Evolutionary conservation across 2,329 filamentous ascomycete species (phyloP), one percentile per base, ranked within the genome.

Genomic region (Lasiodiplodia hormozganensis): DNA sequence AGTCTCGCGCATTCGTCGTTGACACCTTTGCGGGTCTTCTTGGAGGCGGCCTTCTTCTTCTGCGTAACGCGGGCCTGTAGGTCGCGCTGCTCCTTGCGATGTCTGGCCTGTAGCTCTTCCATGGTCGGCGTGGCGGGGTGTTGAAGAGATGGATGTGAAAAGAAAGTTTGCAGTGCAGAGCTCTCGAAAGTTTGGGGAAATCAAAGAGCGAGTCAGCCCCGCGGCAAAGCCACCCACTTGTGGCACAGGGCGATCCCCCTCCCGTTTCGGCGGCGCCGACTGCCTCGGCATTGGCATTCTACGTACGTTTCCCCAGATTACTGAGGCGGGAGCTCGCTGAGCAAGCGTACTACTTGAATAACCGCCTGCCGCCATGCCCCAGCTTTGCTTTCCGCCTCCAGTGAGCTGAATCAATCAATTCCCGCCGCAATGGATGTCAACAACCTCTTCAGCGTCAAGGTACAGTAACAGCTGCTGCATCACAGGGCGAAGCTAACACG

Each of bases 41-140:
- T 99, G 57, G 91, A 96, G 18, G 96, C 94, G 73, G 92, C 91
- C 85, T 97, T 98, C 85, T 97, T 99, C 86, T 97, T 98, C 82
- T 91, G 94, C 5, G 93, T 97, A 76, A 96, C 89, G 69, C 91
- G 90, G 62, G 89, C 87, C 79, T 97, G 92, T 31, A 99, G 86
- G 70, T 98, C 95, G 73, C 90, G 90, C 78, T 92, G 89, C 82
- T 99, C 95, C 80, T 93, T 96, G 74, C 93, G 90, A 79, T 99
- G 96, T 57, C 90, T 91, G 47, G 89, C 84, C 74, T 93, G 90
- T 68, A 96, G 82, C 70, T 92, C 89, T 70, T 97, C 94, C 80
- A 96, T 88, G 25, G 72, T 73, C 66, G 76, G 75, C 47, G 71
- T 36, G 25, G 40, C 34, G 43, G 16, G 54, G 47, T 12, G 66